Conservation (phyloP, 2,329 filamentous ascomycete genomes). For the Drechslerella dactyloides region DNA sequence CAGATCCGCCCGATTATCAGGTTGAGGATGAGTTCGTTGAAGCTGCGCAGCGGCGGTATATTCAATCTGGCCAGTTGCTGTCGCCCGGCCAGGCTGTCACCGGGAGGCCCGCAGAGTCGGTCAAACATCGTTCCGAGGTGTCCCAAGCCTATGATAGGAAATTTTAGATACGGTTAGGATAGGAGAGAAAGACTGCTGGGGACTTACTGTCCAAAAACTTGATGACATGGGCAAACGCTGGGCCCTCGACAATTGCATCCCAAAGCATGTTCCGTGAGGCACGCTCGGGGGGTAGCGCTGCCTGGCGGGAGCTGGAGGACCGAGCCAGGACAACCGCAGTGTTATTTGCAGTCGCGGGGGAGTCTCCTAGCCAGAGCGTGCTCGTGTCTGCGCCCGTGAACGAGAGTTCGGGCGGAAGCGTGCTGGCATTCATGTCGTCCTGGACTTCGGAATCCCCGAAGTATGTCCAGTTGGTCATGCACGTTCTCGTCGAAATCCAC, state of each 20-base stretch:
- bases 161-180: too few relatives aligned
- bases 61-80: slow-evolving; percentile 4
- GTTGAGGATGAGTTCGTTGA: slow-evolving; percentile 31
- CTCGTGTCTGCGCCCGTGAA: background rate
- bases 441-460: slow-evolving; percentile 37
- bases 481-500: slow-evolving; percentile 41
- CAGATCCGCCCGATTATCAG: slow-evolving; percentile 31
- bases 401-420: slow-evolving; percentile 6
- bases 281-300: slow-evolving; percentile 33
- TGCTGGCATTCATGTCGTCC: slow-evolving; percentile 8
- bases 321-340: background rate
- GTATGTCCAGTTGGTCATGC: slow-evolving; percentile 31
- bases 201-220: slow-evolving; percentile 39
- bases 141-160: slow-evolving; percentile 32
- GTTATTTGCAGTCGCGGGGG: background rate
- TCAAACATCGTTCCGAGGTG: slow-evolving; percentile 32
- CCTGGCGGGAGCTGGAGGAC: slow-evolving; percentile 5
- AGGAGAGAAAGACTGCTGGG: background rate
- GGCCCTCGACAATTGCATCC: slow-evolving; percentile 25
- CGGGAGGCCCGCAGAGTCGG: slow-evolving; percentile 7
- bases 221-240: slow-evolving; percentile 30
- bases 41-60: slow-evolving; percentile 13
- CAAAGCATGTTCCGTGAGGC: slow-evolving; percentile 7
- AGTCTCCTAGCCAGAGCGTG: background rate
- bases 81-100: slow-evolving; percentile 3